A percentile compares a stretch with the other conserved stretches of the same genome.
These are phyloP conservation scores for Colletotrichum sp. DNA, from an alignment of 2,329 filamentous ascomycete genomes.

Conservation along the genomic window DNA sequence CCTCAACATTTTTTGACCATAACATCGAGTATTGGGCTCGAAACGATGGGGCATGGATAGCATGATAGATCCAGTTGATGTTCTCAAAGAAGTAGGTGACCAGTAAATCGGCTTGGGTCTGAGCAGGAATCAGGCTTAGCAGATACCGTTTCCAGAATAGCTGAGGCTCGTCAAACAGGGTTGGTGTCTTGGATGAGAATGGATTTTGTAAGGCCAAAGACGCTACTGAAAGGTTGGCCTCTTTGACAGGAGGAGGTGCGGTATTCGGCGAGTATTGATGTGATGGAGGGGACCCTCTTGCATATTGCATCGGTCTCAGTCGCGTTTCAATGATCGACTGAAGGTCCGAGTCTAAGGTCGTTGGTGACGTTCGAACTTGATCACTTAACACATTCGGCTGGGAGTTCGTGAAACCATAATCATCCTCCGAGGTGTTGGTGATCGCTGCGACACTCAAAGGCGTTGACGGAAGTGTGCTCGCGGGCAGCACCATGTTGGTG, in stretches of 20 bases:
- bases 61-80: conserved; percentile 34
- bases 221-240: not conserved
- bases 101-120: conserved; percentile 28
- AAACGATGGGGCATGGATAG: conserved; percentile 21
- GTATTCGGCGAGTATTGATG: not conserved
- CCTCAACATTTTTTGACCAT: conserved; percentile 27
- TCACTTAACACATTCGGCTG: not conserved
- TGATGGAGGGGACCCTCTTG: not conserved
- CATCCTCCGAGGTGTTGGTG: not conserved
- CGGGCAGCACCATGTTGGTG: not conserved
- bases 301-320: not conserved
- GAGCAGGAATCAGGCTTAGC: conserved; percentile 10
- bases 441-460: not conserved
- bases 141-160: conserved; percentile 21
- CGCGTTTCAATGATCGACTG: not conserved
- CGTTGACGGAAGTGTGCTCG: not conserved
- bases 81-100: conserved; percentile 32
- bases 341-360: not conserved
- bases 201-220: not conserved
- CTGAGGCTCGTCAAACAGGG: not conserved
- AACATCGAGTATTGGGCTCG: conserved; percentile 28
- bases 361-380: not conserved
- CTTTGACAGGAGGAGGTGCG: not conserved
- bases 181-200: not conserved
- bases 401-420: not conserved